phyloP scores from a whole-genome alignment of 495 filamentous ascomycete species.

The Chaetomidium leptoderma region DNA sequence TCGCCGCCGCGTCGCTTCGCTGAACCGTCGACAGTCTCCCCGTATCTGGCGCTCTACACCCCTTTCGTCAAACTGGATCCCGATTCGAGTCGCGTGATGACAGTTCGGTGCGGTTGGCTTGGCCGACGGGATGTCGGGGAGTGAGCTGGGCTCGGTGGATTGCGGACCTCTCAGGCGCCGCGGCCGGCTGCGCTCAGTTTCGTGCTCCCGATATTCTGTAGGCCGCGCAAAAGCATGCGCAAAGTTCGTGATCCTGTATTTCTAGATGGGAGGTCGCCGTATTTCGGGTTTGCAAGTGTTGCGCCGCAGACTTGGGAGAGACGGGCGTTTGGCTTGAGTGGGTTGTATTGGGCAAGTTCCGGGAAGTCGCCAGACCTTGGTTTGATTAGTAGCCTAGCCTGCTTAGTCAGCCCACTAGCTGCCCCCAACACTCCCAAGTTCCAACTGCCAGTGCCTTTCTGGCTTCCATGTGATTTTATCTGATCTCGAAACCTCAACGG shows the following conservation, averaged over 20 bases:
- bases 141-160: constrained; percentile 6
- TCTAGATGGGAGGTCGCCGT: constrained; percentile 25
- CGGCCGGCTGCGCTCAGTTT: constrained; percentile 9
- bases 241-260: constrained; percentile 24
- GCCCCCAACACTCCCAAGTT: background rate
- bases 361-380: constrained; percentile 14
- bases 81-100: background rate
- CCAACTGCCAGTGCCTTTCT: background rate
- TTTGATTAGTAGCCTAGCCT: constrained; percentile 22
- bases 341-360: constrained; percentile 36
- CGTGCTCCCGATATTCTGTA: constrained; percentile 9
- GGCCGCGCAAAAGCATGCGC: constrained; percentile 14
- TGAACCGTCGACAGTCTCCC: background rate
- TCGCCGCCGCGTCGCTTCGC: background rate
- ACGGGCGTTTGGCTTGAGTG: constrained; percentile 25
- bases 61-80: background rate
- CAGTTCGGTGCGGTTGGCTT: constrained; percentile 4
- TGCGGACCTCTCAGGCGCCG: constrained; percentile 13
- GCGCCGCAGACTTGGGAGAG: constrained; percentile 26
- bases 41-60: constrained; percentile 3
- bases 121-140: constrained; percentile 3
- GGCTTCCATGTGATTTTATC: too few relatives aligned
- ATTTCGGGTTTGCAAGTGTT: constrained; percentile 24
- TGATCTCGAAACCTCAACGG: too few relatives aligned
- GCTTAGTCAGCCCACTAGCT: constrained; percentile 28